Percentiles rank a stretch among this genome's conserved stretches.
phyloP scores from a whole-genome alignment of 2,329 filamentous ascomycete genomes.

The Dactylonectria estremocensis region DNA sequence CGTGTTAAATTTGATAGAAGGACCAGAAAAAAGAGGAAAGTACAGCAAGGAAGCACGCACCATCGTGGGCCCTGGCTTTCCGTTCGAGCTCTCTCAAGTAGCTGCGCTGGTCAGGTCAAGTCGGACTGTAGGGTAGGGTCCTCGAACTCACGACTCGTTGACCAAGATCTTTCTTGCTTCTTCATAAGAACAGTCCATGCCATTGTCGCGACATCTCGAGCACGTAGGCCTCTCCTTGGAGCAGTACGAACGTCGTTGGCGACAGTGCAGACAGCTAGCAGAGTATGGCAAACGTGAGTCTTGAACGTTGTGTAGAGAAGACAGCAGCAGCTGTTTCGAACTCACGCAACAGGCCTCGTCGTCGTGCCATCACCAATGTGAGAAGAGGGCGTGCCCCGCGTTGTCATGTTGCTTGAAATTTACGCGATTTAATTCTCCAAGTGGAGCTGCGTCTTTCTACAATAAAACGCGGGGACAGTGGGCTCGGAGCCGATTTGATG shows the following conservation, averaged over 20 bases:
- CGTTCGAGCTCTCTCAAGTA: slow-evolving; percentile 54
- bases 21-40: background rate
- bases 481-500: background rate
- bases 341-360: slow-evolving; percentile 49
- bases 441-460: background rate
- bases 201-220: slow-evolving; percentile 51
- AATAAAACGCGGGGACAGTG: background rate
- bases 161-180: slow-evolving; percentile 54
- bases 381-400: slow-evolving; percentile 1
- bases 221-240: slow-evolving; percentile 56
- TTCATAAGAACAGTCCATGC: slow-evolving; percentile 53
- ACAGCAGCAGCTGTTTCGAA: background rate
- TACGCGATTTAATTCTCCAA: background rate
- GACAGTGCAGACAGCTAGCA: slow-evolving; percentile 53
- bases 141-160: slow-evolving; percentile 50
- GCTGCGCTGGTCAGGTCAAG: slow-evolving; percentile 41
- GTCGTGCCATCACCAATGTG: slow-evolving; percentile 4
- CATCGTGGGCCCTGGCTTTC: slow-evolving; percentile 52
- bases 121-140: no score
- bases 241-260: slow-evolving; percentile 54
- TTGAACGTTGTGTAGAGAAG: background rate
- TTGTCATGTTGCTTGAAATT: background rate
- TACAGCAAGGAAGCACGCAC: slow-evolving; percentile 29
- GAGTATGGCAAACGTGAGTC: background rate
- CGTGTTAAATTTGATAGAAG: background rate